Conservation (phyloP, 2,329 filamentous ascomycete genomes). For the Penicillium psychrosexuale region DNA sequence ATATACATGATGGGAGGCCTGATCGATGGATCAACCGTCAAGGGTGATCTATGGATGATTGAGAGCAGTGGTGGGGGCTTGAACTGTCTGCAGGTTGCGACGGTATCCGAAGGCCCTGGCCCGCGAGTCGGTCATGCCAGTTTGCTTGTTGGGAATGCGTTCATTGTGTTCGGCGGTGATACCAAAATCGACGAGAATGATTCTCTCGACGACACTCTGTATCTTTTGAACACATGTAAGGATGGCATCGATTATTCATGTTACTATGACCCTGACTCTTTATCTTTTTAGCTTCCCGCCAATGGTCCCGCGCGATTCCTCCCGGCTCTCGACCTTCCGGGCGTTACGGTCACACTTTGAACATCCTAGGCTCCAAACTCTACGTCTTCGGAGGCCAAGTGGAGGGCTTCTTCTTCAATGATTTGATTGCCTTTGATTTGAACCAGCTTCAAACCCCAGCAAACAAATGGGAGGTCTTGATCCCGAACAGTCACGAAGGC, state of each 20-base stretch:
- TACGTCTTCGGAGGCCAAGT: conserved; percentile 98
- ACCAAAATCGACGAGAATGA: conserved; percentile 95
- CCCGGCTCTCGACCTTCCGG: conserved; percentile 81
- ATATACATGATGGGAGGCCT: conserved; percentile 97
- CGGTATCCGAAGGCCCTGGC: conserved; percentile 88
- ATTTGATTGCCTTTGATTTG: conserved; percentile 89
- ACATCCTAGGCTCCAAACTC: conserved; percentile 94
- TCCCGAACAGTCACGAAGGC: conserved; percentile 64
- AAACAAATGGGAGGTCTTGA: conserved; percentile 93
- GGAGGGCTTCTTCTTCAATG: conserved; percentile 97
- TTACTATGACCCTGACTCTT: conserved; percentile 30
- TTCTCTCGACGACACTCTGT: conserved; percentile 88
- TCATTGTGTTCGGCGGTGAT: conserved; percentile 97
- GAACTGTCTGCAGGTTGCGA: conserved; percentile 86
- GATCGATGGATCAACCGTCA: conserved; percentile 91
- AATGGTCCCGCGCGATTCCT: conserved; percentile 94
- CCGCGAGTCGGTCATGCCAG: conserved; percentile 93
- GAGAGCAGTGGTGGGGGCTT: conserved; percentile 79
- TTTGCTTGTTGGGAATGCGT: conserved; percentile 93
- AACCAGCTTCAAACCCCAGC: conserved; percentile 88
- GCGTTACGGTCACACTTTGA: conserved; percentile 92
- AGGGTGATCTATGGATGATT: conserved; percentile 96
- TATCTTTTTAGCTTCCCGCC: conserved; percentile 70
- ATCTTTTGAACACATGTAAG: conserved; percentile 96
- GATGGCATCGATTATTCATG: conserved; percentile 18